phyloP scores from a whole-genome alignment of 495 filamentous ascomycete genomes.

The Stereocaulon alpinum region DNA sequence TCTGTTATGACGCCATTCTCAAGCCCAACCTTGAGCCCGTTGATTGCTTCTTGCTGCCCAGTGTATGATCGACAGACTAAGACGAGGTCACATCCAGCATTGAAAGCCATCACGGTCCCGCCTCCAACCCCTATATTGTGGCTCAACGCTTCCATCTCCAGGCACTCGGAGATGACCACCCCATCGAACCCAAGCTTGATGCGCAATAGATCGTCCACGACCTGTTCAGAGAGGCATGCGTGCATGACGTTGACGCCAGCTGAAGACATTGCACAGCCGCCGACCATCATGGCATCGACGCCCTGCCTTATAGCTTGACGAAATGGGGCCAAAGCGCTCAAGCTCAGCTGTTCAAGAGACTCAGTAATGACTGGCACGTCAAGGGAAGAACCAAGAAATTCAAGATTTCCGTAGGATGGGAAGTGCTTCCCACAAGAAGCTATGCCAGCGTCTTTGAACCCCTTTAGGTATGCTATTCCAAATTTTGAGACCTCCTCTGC shows the following conservation, averaged over 20 bases:
- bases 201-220: conserved; percentile 73
- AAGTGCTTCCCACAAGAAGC: conserved; percentile 89
- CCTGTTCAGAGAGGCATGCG: conserved; percentile 81
- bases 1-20: conserved; percentile 76
- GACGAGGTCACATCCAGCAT: conserved; percentile 81
- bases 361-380: conserved; percentile 90
- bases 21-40: conserved; percentile 69
- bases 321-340: conserved; percentile 77
- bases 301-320: conserved; percentile 74
- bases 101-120: conserved; percentile 87
- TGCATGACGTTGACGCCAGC: conserved; percentile 85
- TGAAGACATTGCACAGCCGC: conserved; percentile 78
- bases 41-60: conserved; percentile 78
- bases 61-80: conserved; percentile 76
- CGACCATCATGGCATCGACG: conserved; percentile 86
- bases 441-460: conserved; percentile 75
- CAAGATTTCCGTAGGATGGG: conserved; percentile 84
- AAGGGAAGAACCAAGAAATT: conserved; percentile 73
- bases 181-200: conserved; percentile 77
- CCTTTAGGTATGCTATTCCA: conserved; percentile 76
- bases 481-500: conserved; percentile 84
- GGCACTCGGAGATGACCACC: conserved; percentile 84
- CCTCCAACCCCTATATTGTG: conserved; percentile 89
- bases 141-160: conserved; percentile 89
- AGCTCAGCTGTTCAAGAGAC: conserved; percentile 73